Evolutionary conservation across 2,329 filamentous ascomycete genomes (phyloP).

Genomic region (Drechslera avenae): DNA sequence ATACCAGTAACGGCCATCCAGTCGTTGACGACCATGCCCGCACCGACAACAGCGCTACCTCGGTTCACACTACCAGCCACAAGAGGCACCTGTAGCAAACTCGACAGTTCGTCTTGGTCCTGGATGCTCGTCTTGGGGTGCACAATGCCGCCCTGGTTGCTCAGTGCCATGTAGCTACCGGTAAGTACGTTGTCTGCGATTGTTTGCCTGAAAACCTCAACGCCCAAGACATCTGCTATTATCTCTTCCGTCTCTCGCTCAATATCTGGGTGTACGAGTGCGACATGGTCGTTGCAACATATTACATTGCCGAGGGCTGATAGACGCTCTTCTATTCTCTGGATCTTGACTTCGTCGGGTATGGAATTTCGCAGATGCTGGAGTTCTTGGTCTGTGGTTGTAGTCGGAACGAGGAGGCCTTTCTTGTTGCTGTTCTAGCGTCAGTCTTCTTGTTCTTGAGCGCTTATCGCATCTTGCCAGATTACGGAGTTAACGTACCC

Average conservation of each 20-base stretch:
- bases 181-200: constrained; percentile 97
- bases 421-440: constrained; percentile 75
- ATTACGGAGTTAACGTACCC: constrained; percentile 61
- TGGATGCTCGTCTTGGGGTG: constrained; percentile 97
- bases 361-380: constrained; percentile 96
- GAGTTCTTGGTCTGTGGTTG: constrained; percentile 96
- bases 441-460: constrained; percentile 1
- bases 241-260: constrained; percentile 99
- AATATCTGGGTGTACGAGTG: constrained; percentile 92
- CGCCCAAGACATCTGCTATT: constrained; percentile 89
- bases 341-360: constrained; percentile 89
- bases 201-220: constrained; percentile 91
- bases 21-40: constrained; percentile 96
- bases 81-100: constrained; percentile 90
- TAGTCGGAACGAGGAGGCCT: constrained; percentile 93
- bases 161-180: constrained; percentile 93
- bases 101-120: constrained; percentile 96
- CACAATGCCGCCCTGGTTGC: constrained; percentile 94
- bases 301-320: constrained; percentile 97
- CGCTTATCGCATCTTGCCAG: neutral
- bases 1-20: constrained; percentile 84
- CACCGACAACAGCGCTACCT: constrained; percentile 91
- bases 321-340: constrained; percentile 95
- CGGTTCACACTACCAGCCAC: constrained; percentile 94
- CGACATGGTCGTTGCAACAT: constrained; percentile 94